Percentiles rank a stretch among this genome's conserved stretches.
Evolutionary conservation across 1,139 yeast genomes (phyloP).

Genomic region (Wickerhamomyces sp.): DNA sequence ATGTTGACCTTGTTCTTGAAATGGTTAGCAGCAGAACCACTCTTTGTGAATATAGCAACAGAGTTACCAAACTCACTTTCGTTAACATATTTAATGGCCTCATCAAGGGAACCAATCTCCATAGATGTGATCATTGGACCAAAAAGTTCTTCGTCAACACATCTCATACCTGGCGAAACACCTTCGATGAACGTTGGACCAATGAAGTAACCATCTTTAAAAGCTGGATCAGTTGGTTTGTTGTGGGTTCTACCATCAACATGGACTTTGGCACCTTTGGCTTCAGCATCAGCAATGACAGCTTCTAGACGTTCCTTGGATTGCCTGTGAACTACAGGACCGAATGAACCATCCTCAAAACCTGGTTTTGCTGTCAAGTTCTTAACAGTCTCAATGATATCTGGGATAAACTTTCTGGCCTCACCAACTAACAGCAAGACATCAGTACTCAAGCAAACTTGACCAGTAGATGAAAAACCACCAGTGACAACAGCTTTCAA

Average conservation of each 20-base stretch:
- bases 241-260: constrained; percentile 25
- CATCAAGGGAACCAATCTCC: constrained; percentile 23
- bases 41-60: constrained; percentile 23
- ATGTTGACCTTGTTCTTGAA: constrained; percentile 21
- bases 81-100: constrained; percentile 24
- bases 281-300: constrained; percentile 24
- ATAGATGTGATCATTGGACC: constrained; percentile 25
- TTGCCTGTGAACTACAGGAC: constrained; percentile 26
- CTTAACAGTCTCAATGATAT: constrained; percentile 22
- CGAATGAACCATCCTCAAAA: constrained; percentile 25
- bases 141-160: constrained; percentile 27
- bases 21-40: constrained; percentile 24
- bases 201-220: constrained; percentile 25
- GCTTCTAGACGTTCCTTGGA: constrained; percentile 25
- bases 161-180: constrained; percentile 25
- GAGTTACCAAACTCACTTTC: constrained; percentile 26
- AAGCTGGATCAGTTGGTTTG: constrained; percentile 20
- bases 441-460: constrained; percentile 25
- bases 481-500: constrained; percentile 25
- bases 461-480: constrained; percentile 27
- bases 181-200: constrained; percentile 24
- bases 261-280: constrained; percentile 33
- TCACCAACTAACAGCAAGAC: constrained; percentile 26
- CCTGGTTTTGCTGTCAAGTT: constrained; percentile 23
- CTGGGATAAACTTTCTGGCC: constrained; percentile 24